These are phyloP conservation scores for Malania oleifera DNA, from an alignment of 164 flowering plant species.

Conservation along the genomic window DNA sequence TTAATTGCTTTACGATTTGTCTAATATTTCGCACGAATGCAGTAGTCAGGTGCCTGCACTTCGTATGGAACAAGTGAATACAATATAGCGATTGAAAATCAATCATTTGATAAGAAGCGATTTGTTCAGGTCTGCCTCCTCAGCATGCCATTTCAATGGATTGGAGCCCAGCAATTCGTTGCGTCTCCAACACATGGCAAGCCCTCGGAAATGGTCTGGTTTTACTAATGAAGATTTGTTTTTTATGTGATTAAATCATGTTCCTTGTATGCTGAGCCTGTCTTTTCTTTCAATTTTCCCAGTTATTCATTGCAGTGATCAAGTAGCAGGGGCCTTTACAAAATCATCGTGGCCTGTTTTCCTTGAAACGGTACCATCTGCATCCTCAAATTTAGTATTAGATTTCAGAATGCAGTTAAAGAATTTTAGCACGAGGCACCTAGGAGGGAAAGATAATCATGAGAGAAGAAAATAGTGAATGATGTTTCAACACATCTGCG, in stretches of 20 bases:
- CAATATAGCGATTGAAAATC: constrained; percentile 24
- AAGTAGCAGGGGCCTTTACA: neutral
- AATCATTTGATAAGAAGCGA: constrained; percentile 26
- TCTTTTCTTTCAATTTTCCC: constrained; percentile 3
- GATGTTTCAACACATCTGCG: no score
- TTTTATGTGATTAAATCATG: no score
- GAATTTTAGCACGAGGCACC: neutral
- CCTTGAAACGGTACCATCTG: neutral
- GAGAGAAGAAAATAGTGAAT: no score
- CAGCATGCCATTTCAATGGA: constrained; percentile 24
- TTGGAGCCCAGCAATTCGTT: constrained; percentile 29
- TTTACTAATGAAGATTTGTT: neutral
- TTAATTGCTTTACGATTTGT: neutral
- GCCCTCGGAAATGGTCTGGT: constrained; percentile 33
- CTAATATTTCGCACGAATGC: constrained; percentile 8
- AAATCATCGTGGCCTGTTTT: neutral
- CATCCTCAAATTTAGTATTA: neutral
- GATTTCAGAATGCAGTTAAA: neutral
- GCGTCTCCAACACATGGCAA: constrained; percentile 32
- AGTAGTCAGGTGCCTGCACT: constrained; percentile 18
- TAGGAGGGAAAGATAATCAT: no score
- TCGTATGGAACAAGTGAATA: constrained; percentile 1
- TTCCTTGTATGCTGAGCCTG: no score
- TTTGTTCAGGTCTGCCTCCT: constrained; percentile 25
- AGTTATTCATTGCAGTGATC: constrained; percentile 2